These are phyloP conservation scores for Cryphonectria parasitica DNA, from an alignment of 2,329 filamentous ascomycete species.

Conservation along the genomic window DNA sequence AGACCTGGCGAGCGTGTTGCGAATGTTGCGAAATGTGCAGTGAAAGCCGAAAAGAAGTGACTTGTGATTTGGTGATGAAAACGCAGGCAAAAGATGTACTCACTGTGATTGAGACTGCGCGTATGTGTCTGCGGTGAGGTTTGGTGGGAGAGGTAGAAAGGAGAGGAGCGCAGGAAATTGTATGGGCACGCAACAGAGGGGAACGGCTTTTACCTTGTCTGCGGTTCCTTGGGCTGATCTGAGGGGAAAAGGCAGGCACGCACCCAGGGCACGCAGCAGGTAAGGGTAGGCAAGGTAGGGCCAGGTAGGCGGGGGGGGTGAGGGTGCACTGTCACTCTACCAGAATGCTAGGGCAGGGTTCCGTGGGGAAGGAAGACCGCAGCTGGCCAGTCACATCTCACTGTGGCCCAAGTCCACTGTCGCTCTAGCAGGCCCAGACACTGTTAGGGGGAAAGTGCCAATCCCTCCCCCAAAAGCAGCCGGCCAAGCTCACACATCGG, in stretches of 20 bases:
- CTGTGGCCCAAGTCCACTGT: slow-evolving; percentile 16
- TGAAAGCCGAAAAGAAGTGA: slow-evolving; percentile 37
- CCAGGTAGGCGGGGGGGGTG: background rate
- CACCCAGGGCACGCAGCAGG: slow-evolving; percentile 24
- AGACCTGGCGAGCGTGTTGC: slow-evolving; percentile 11
- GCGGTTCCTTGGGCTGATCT: slow-evolving; percentile 61
- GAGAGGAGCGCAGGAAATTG: slow-evolving; percentile 57
- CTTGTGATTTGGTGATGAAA: slow-evolving; percentile 42
- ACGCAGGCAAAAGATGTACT: slow-evolving; percentile 28
- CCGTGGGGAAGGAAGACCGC: slow-evolving; percentile 17
- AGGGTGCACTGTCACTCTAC: slow-evolving; percentile 14
- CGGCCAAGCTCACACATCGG: slow-evolving; percentile 4
- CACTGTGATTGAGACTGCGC: slow-evolving; percentile 43
- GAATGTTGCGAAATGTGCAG: slow-evolving; percentile 24
- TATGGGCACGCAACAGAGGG: slow-evolving; percentile 58
- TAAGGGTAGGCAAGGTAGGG: slow-evolving; percentile 9
- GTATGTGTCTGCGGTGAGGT: slow-evolving; percentile 54
- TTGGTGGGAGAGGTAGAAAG: slow-evolving; percentile 62
- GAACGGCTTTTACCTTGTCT: slow-evolving; percentile 65
- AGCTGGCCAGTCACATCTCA: slow-evolving; percentile 15
- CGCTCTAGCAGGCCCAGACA: slow-evolving; percentile 16
- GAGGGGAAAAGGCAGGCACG: slow-evolving; percentile 38
- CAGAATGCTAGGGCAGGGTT: slow-evolving; percentile 16
- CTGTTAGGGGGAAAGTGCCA: slow-evolving; percentile 17
- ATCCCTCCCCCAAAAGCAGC: background rate